Evolutionary conservation across 106 monocot species (phyloP), one percentile per base, ranked within the genome.

Genomic region (Dendrobium catenatum): DNA sequence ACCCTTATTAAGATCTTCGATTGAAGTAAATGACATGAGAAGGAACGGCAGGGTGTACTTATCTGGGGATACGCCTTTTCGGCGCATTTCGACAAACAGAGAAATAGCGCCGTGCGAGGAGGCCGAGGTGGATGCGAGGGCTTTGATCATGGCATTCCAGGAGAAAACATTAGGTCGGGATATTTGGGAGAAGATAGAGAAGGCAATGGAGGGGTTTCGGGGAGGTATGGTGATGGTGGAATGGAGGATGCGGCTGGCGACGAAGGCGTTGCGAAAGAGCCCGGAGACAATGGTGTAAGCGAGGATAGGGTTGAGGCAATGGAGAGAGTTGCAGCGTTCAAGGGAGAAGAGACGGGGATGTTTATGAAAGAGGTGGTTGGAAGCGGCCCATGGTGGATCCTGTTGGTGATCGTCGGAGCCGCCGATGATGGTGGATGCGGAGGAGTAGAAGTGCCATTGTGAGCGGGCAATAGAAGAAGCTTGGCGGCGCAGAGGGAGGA

Each of bases 81-180:
- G 17, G 17, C 85, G 87, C 94, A 94, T 91, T 77, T 88, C 68
- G 20, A 5, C 61, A 47, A 85, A 94, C 44, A 91, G 19, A 0
- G 66, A 48, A 26, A 90, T 82, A 31, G 88, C 84, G 2, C 9
- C 55, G 37, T 37, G 3, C 13, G 61, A 46, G 4, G 66, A 58
- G 1, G 66, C 27, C 6, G 73, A 49, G 41, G 78, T 51, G 4
- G 42, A 33, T 10, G 87, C 74, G n/a, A 83, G 72, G 10, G 82
- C 51, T 59, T 85, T 81, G 79, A 91, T 91, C 76, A 94, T 48
- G 48, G 91, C 84, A 76, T 92, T 94, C 87, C 83, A 90, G 41
- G 91, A 94, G 89, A 91, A 94, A 7, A 83, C 16, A 55, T 82
- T 88, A 72, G 90, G 85, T 0, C 55, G 42, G 19, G 54, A 31